A percentile compares a stretch with the other conserved stretches of the same genome.
Conservation (phyloP, 257 asterid genomes). For the Solanum pinnatisectum region DNA sequence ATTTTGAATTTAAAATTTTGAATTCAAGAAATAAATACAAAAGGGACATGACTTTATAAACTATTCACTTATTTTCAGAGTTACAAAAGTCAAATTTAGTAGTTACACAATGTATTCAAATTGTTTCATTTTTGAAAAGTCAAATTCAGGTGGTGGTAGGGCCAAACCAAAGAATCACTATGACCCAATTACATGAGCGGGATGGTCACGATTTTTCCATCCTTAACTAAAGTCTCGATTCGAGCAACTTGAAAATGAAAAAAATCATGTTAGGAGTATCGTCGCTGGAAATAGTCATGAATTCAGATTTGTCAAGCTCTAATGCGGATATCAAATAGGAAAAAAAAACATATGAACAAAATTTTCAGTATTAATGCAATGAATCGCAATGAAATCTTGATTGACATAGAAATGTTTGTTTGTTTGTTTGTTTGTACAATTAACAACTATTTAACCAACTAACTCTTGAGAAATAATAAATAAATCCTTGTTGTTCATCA, state of each 20-base stretch:
- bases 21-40: background rate
- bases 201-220: fast-evolving
- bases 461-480: background rate
- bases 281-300: fast-evolving
- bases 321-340: background rate
- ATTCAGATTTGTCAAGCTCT: background rate
- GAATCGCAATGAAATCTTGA: background rate
- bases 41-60: background rate
- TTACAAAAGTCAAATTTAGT: background rate
- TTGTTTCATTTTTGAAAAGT: background rate
- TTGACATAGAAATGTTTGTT: background rate
- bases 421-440: background rate
- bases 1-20: background rate
- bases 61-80: background rate
- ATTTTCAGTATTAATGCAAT: background rate
- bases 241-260: background rate
- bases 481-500: background rate
- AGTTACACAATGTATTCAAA: background rate
- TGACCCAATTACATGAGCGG: background rate
- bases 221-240: background rate
- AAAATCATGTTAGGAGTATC: fast-evolving
- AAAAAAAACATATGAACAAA: background rate
- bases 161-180: background rate
- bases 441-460: background rate
- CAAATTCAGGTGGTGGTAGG: background rate